Evolutionary conservation across 495 filamentous ascomycete genomes (phyloP).

Genomic region (Thermothielavioides terrestris): DNA sequence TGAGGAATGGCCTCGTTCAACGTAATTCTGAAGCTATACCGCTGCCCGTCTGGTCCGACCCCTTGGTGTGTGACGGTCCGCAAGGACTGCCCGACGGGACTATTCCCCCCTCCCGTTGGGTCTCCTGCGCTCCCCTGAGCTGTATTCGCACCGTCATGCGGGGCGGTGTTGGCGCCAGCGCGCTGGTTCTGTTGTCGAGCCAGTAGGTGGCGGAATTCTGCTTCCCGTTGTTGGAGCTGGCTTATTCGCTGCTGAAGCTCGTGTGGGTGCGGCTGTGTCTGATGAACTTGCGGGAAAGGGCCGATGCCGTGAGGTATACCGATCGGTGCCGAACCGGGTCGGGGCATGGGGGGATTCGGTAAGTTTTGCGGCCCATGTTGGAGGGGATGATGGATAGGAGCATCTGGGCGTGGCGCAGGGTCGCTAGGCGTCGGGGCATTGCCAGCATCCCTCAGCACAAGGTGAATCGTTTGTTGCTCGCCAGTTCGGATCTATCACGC

Average conservation of each 20-base stretch:
- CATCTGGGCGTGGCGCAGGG: not conserved
- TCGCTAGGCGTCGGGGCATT: conserved; percentile 2
- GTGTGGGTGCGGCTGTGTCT: conserved; percentile 15
- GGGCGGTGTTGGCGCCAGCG: conserved; percentile 9
- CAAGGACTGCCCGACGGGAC: conserved; percentile 10
- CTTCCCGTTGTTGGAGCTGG: conserved; percentile 20
- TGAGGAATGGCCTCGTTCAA: conserved; percentile 17
- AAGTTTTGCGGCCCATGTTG: conserved; percentile 1
- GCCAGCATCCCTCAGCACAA: conserved; percentile 47
- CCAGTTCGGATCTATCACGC: conserved; percentile 35
- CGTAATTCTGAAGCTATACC: conserved; percentile 19
- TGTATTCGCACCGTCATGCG: conserved; percentile 3
- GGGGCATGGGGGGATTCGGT: conserved; percentile 3
- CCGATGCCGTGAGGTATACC: conserved; percentile 3
- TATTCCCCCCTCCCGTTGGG: conserved; percentile 5
- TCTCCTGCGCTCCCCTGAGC: not conserved
- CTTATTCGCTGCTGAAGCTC: conserved; percentile 13
- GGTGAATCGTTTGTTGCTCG: conserved; percentile 49
- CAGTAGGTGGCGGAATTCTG: conserved; percentile 17
- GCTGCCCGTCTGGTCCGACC: conserved; percentile 23
- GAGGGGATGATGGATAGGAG: not conserved
- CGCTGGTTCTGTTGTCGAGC: conserved; percentile 21
- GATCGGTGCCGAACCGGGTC: conserved; percentile 6
- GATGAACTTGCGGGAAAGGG: not conserved
- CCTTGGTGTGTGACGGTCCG: conserved; percentile 22